Conservation (phyloP, 2,329 filamentous ascomycete species). For the Orbilia ellipsospora region DNA sequence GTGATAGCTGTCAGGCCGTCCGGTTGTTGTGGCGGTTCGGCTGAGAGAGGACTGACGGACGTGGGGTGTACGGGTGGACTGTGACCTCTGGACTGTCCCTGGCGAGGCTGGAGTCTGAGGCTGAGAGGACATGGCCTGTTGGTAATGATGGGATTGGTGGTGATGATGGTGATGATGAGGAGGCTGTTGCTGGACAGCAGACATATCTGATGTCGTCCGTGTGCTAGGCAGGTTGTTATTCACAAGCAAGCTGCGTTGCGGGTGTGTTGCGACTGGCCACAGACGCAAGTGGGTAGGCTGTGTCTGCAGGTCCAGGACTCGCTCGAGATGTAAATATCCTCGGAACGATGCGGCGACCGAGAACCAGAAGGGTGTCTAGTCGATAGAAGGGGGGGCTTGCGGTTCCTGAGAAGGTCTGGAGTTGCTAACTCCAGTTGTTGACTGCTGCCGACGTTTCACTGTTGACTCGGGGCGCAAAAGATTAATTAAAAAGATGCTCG, state of each 20-base stretch:
- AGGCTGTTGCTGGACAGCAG: constrained; percentile 46
- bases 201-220: constrained; percentile 39
- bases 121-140: constrained; percentile 70
- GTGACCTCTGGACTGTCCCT: constrained; percentile 42
- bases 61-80: constrained; percentile 53
- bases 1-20: constrained; percentile 43
- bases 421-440: background rate
- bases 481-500: background rate
- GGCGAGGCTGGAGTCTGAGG: constrained; percentile 64
- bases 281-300: background rate
- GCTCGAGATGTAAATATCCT: background rate
- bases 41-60: constrained; percentile 49
- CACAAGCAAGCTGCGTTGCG: constrained; percentile 32
- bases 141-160: constrained; percentile 61
- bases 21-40: constrained; percentile 38
- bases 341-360: constrained; percentile 8
- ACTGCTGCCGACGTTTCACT: background rate
- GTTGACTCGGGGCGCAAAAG: background rate
- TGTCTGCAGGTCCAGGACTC: background rate
- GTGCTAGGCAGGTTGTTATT: constrained; percentile 4
- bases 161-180: constrained; percentile 53
- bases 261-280: constrained; percentile 20
- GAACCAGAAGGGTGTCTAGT: background rate
- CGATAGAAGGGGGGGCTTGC: background rate
- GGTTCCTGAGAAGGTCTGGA: background rate